These are phyloP conservation scores for Wolfiporia cocos DNA, from an alignment of 1,284 basidiomycete species.

Conservation along the genomic window DNA sequence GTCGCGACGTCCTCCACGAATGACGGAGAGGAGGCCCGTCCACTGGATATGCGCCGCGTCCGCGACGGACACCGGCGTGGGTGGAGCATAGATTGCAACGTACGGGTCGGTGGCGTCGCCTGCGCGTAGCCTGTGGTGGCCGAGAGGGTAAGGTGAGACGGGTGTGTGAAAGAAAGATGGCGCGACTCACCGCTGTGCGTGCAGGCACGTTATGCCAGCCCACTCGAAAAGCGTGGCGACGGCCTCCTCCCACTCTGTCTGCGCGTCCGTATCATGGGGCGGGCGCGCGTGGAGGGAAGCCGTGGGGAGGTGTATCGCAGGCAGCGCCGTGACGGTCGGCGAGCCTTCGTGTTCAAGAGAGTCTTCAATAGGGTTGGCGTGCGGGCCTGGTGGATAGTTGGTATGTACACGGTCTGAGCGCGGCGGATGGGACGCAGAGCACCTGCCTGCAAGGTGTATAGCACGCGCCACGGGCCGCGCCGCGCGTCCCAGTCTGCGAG, in stretches of 20 bases:
- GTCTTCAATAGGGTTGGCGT: no score
- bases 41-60: conserved; percentile 47
- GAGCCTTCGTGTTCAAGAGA: no score
- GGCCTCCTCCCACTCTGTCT: conserved; percentile 42
- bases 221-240: conserved; percentile 54
- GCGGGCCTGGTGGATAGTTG: no score
- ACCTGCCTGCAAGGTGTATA: conserved; percentile 21
- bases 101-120: conserved; percentile 40
- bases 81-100: conserved; percentile 40
- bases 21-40: conserved; percentile 50
- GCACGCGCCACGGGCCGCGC: conserved; percentile 37
- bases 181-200: conserved; percentile 33
- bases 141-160: neutral
- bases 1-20: no score
- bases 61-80: conserved; percentile 35
- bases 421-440: neutral
- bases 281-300: no score
- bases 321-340: no score
- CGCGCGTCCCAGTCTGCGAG: conserved; percentile 23
- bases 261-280: conserved; percentile 12
- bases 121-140: conserved; percentile 26
- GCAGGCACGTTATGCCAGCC: conserved; percentile 55
- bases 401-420: no score
- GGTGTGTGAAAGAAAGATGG: neutral
- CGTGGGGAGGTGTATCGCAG: no score